These are phyloP conservation scores for Candida golubevii DNA, from an alignment of 805 yeast species.

Conservation along the genomic window DNA sequence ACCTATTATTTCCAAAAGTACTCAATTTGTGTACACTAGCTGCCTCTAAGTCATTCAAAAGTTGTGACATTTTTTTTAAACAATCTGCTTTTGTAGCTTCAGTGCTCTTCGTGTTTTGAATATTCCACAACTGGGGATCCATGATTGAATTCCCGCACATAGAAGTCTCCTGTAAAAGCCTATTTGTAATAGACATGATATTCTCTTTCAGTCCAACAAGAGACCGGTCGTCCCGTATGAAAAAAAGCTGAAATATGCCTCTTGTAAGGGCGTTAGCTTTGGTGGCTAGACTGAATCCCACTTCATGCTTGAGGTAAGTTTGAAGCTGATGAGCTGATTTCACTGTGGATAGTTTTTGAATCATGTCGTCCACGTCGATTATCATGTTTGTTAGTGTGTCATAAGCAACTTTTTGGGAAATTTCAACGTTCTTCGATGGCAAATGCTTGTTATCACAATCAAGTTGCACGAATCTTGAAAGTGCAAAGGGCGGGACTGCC, in stretches of 20 bases:
- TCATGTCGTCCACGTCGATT: conserved; percentile 16
- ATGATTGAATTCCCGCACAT: conserved; percentile 36
- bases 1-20: conserved; percentile 51
- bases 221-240: conserved; percentile 58
- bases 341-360: conserved; percentile 17
- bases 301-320: conserved; percentile 25
- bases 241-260: conserved; percentile 57
- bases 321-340: conserved; percentile 23
- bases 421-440: conserved; percentile 29
- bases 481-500: conserved; percentile 9
- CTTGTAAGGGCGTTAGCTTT: conserved; percentile 49
- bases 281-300: conserved; percentile 20
- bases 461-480: conserved; percentile 35
- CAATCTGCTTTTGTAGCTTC: conserved; percentile 8
- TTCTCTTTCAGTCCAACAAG: conserved; percentile 47
- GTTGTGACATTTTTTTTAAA: conserved; percentile 7
- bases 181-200: conserved; percentile 22
- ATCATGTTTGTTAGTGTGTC: conserved; percentile 19
- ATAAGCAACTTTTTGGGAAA: conserved; percentile 21
- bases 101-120: conserved; percentile 6
- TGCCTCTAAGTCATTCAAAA: conserved; percentile 40
- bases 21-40: conserved; percentile 33
- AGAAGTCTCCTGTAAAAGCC: conserved; percentile 40
- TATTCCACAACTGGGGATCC: conserved; percentile 21
- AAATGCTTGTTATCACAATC: conserved; percentile 35